phyloP scores from a whole-genome alignment of 192 early-diverging fungal genomes.

The Gryganskiella cystojenkinii region DNA sequence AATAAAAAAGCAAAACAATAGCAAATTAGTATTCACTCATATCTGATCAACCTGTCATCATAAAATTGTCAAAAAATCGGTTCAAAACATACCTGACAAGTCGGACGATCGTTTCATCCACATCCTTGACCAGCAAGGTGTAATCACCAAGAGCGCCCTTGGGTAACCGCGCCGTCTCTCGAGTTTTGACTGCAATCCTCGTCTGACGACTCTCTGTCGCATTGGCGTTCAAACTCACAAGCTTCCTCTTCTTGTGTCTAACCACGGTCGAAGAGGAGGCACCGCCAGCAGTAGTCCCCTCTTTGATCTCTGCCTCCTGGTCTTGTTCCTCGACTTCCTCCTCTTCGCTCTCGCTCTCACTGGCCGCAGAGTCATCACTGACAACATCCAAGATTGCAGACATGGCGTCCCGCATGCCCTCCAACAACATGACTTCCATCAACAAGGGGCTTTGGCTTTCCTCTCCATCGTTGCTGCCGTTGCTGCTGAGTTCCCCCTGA shows the following conservation, averaged over 20 bases:
- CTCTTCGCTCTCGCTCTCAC: slow-evolving; percentile 32
- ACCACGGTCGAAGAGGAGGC: slow-evolving; percentile 1
- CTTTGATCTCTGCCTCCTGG: neutral
- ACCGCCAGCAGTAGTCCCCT: neutral
- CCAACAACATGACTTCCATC: slow-evolving; percentile 15
- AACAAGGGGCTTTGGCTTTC: slow-evolving; percentile 5
- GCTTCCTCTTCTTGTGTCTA: slow-evolving; percentile 27
- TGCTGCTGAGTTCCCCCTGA: no score
- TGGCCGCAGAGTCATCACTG: slow-evolving; percentile 43
- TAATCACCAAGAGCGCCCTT: slow-evolving; percentile 50
- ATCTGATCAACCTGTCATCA: slow-evolving; percentile 61
- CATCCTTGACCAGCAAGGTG: slow-evolving; percentile 39
- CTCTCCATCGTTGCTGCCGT: neutral
- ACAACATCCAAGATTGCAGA: slow-evolving; percentile 26
- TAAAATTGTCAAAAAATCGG: no score
- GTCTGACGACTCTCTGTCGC: slow-evolving; percentile 51
- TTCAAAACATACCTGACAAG: neutral
- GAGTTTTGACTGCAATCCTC: slow-evolving; percentile 51
- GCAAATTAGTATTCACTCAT: slow-evolving; percentile 5
- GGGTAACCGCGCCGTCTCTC: slow-evolving; percentile 53
- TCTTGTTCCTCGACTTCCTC: slow-evolving; percentile 7
- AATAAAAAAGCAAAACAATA: neutral
- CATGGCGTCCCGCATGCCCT: slow-evolving; percentile 35
- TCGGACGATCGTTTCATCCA: slow-evolving; percentile 23
- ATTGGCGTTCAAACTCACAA: slow-evolving; percentile 46